Conservation (phyloP, 2,329 filamentous ascomycete species). For the Aspergillus japonicus region DNA sequence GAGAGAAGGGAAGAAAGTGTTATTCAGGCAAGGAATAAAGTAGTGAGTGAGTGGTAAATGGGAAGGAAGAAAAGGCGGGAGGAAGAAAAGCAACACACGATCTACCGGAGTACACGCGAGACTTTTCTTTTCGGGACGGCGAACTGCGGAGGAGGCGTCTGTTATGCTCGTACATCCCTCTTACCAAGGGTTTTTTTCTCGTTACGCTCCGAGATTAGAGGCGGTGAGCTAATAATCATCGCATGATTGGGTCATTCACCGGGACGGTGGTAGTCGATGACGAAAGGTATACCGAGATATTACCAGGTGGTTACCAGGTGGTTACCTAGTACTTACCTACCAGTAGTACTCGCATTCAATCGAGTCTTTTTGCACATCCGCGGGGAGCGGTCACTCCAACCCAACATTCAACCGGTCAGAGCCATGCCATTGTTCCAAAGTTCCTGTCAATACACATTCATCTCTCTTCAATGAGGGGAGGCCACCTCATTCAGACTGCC, state of each 20-base stretch:
- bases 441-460: neutral
- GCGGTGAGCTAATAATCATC: slow-evolving; percentile 4
- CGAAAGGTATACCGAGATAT: slow-evolving; percentile 4
- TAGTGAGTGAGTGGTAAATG: neutral
- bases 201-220: slow-evolving; percentile 1
- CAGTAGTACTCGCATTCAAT: neutral
- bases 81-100: slow-evolving; percentile 9
- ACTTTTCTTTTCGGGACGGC: slow-evolving; percentile 14
- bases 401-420: neutral
- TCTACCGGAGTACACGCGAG: slow-evolving; percentile 4
- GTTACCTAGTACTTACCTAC: too few species aligned
- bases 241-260: neutral
- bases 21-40: neutral
- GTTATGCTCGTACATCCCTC: too few species aligned
- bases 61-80: neutral
- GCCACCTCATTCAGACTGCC: neutral
- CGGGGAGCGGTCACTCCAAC: too few species aligned
- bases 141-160: slow-evolving; percentile 4
- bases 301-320: too few species aligned
- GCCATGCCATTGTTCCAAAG: neutral
- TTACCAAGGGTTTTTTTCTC: neutral
- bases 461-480: neutral
- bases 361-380: neutral
- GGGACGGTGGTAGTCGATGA: slow-evolving; percentile 7
- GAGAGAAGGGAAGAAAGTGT: slow-evolving; percentile 8